Base-by-base conservation (phyloP, 306 rosid genomes). In the Betula pendula region DNA sequence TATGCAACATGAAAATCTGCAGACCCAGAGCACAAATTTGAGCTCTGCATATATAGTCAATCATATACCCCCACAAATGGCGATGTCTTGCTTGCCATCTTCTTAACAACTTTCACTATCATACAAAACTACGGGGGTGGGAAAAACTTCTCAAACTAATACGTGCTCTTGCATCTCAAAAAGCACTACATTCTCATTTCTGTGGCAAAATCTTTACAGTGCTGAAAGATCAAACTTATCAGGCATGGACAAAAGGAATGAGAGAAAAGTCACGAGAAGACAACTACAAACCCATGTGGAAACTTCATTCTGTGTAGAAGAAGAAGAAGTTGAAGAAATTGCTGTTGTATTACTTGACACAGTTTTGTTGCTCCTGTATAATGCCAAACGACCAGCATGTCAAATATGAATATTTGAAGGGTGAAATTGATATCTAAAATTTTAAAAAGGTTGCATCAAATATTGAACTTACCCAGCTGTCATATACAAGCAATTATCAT, bases 401-500 rank as follows among this genome's bases (percentile, higher is more conserved):
- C 81, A 77, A 53, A 63, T 44, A 40, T 19, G 13, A 15, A 66
- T 62, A 65, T 27, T 31, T 11, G 66, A 20, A 27, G 8, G 15
- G 11, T 63, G 44, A 53, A 9, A 19, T 20, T 19, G 40, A 58
- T 43, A 42, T 14, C 0, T 16, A 10, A 67, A 77, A 45, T 58
- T 7, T 15, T 60, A 60, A 60, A 11, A 29, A 69, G 65, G 52
- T 44, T 43, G 27, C 38, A 20, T 20, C 79, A 31, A 40, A 42
- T 40, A 74, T 20, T 68, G 79, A 82, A 76, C 92, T 91, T 84
- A 89, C 98, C 98, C 93, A 8, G 84, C 81, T 38, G 87, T 88
- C 90, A 86, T 76, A 78, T 93, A 93, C 84, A 91, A 59, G 92
- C 98, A 93, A 17, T 48, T 89, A 79, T 93, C 98, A 79, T 91